Conservation (phyloP, 2,329 filamentous ascomycete genomes). For the Stylonectria norvegica region DNA sequence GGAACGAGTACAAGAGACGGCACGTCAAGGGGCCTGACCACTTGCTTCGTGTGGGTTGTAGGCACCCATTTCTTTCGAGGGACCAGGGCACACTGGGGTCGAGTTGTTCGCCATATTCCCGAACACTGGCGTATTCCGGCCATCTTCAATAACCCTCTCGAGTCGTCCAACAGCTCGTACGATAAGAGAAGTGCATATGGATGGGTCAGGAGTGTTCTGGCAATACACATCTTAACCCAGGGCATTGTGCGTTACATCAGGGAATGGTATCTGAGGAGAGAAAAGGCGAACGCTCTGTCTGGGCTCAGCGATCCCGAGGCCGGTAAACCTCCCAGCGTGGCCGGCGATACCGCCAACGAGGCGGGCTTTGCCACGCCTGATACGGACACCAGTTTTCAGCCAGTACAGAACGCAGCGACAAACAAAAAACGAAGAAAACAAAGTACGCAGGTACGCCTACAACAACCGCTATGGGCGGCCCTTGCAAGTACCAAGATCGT, state of each 20-base stretch:
- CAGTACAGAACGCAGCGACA: slow-evolving; percentile 42
- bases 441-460: slow-evolving; percentile 82
- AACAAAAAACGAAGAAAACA: slow-evolving; percentile 86
- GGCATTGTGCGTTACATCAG: slow-evolving; percentile 68
- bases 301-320: slow-evolving; percentile 60
- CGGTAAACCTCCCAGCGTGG: slow-evolving; percentile 46
- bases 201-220: slow-evolving; percentile 66
- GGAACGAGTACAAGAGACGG: slow-evolving; percentile 67
- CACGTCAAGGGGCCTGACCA: slow-evolving; percentile 67
- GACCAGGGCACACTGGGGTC: slow-evolving; percentile 47
- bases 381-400: slow-evolving; percentile 40
- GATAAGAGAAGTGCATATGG: slow-evolving; percentile 59
- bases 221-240: slow-evolving; percentile 72
- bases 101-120: slow-evolving; percentile 44
- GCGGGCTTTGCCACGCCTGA: slow-evolving; percentile 51
- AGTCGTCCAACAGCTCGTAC: slow-evolving; percentile 40
- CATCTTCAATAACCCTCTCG: slow-evolving; percentile 47
- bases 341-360: slow-evolving; percentile 27
- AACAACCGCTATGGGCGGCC: slow-evolving; percentile 91
- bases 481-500: slow-evolving; percentile 95
- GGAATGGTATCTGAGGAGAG: slow-evolving; percentile 62
- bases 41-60: slow-evolving; percentile 66
- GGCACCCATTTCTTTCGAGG: slow-evolving; percentile 51
- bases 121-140: slow-evolving; percentile 44
- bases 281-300: slow-evolving; percentile 51